phyloP scores from a whole-genome alignment of 225 moss, liverwort and hornwort genomes.

The Rhytidiadelphus loreus region DNA sequence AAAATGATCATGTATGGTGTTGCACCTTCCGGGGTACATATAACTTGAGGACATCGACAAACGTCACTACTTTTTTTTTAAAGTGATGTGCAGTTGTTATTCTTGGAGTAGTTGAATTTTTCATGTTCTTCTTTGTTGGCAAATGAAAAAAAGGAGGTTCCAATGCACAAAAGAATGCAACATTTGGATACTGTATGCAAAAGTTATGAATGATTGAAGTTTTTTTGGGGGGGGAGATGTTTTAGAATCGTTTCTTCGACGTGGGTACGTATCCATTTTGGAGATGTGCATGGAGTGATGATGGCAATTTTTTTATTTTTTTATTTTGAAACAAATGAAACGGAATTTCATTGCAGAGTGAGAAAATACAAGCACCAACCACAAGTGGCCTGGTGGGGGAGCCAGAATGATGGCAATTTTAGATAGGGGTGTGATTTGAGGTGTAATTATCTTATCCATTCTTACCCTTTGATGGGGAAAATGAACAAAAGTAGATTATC shows the following conservation, averaged over 20 bases:
- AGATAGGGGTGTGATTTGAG: background rate
- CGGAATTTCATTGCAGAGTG: too few species aligned
- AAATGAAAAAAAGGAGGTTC: background rate
- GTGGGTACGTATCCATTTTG: rapidly evolving
- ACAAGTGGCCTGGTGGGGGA: too few species aligned
- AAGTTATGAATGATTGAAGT: background rate
- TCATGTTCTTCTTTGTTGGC: background rate
- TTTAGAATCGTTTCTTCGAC: rapidly evolving
- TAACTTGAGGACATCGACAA: rapidly evolving
- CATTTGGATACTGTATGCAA: background rate
- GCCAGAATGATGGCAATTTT: rapidly evolving
- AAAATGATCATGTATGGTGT: background rate
- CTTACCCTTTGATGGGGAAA: background rate
- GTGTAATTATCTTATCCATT: rapidly evolving
- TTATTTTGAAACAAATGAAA: too few species aligned
- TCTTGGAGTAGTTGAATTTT: background rate
- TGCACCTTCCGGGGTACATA: background rate
- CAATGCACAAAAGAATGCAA: background rate
- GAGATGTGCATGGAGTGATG: background rate
- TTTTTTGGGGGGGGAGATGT: too few species aligned
- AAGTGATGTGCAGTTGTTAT: too few species aligned
- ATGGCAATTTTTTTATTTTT: rapidly evolving
- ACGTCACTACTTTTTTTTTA: rapidly evolving
- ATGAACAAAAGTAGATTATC: background rate
- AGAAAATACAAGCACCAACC: too few species aligned